Conservation (phyloP, 139 green algal genomes). For the Coccomyxa sp. region DNA sequence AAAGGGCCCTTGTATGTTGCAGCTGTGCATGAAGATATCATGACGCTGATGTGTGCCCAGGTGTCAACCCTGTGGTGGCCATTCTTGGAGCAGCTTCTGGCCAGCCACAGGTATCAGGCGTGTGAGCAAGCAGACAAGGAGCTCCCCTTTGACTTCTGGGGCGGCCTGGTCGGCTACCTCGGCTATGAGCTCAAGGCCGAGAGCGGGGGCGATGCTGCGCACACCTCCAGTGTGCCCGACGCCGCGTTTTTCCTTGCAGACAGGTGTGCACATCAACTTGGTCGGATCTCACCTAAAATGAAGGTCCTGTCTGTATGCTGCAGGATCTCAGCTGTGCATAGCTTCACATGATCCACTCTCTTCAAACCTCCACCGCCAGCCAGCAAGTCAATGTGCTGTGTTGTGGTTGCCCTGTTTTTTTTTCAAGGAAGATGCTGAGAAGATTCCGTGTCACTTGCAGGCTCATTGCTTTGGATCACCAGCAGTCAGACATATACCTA, state of each 20-base stretch:
- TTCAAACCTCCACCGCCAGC: too few relatives aligned
- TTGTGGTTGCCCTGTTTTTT: too few relatives aligned
- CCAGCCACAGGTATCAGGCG: not conserved
- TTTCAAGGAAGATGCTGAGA: too few relatives aligned
- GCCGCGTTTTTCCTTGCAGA: slow-evolving; percentile 87
- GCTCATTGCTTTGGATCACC: slow-evolving; percentile 83
- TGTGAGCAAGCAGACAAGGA: not conserved
- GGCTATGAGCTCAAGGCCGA: slow-evolving; percentile 94
- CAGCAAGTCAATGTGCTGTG: too few relatives aligned
- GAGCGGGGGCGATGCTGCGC: slow-evolving; percentile 38
- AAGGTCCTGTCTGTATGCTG: too few relatives aligned
- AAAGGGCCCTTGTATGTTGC: too few relatives aligned
- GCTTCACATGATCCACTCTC: too few relatives aligned
- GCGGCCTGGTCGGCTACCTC: slow-evolving; percentile 93
- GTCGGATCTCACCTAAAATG: too few relatives aligned
- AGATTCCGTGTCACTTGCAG: too few relatives aligned
- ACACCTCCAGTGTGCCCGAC: slow-evolving; percentile 62
- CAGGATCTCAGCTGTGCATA: too few relatives aligned
- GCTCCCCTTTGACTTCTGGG: slow-evolving; percentile 94
- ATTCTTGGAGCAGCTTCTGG: not conserved
- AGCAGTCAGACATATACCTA: slow-evolving; percentile 63
- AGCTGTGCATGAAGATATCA: slow-evolving; percentile 10
- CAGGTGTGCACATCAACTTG: slow-evolving; percentile 21
- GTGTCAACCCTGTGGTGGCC: not conserved
- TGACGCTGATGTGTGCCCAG: too few relatives aligned